These are phyloP conservation scores for Tolypocladium endophyticum DNA, from an alignment of 2,329 filamentous ascomycete genomes.

Conservation along the genomic window DNA sequence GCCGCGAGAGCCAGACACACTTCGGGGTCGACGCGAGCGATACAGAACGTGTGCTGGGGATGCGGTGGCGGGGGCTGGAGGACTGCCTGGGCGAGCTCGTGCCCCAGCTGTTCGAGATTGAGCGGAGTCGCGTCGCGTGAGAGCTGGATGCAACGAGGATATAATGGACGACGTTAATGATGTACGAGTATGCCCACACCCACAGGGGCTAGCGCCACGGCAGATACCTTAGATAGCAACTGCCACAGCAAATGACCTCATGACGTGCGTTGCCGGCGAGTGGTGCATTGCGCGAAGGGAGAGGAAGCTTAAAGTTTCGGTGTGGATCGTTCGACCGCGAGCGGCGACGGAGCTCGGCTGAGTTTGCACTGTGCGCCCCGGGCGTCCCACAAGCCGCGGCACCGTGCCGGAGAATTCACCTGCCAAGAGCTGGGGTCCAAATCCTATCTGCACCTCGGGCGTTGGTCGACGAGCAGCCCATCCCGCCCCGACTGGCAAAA, in stretches of 20 bases:
- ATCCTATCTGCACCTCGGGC: background rate
- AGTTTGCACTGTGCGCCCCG: background rate
- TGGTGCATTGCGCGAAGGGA: background rate
- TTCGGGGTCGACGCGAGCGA: slow-evolving; percentile 39
- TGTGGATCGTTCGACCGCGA: background rate
- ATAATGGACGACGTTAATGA: background rate
- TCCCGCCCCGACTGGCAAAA: background rate
- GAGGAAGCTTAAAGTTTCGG: background rate
- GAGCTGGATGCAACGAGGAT: background rate
- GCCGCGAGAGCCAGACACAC: slow-evolving; percentile 18
- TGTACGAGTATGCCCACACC: background rate
- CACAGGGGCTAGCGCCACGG: background rate
- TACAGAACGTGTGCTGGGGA: slow-evolving; percentile 36
- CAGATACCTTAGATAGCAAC: background rate
- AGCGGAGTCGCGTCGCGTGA: background rate
- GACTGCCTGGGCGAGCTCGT: slow-evolving; percentile 40
- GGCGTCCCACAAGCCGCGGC: background rate
- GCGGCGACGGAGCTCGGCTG: background rate
- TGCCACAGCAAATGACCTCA: background rate
- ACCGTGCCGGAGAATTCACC: background rate
- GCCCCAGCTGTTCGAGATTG: slow-evolving; percentile 17
- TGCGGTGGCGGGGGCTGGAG: slow-evolving; percentile 38
- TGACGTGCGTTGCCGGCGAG: background rate
- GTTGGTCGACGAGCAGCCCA: background rate
- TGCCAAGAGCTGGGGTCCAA: background rate